phyloP scores from a whole-genome alignment of 179 eudicot species.

The Silene coronaria region DNA sequence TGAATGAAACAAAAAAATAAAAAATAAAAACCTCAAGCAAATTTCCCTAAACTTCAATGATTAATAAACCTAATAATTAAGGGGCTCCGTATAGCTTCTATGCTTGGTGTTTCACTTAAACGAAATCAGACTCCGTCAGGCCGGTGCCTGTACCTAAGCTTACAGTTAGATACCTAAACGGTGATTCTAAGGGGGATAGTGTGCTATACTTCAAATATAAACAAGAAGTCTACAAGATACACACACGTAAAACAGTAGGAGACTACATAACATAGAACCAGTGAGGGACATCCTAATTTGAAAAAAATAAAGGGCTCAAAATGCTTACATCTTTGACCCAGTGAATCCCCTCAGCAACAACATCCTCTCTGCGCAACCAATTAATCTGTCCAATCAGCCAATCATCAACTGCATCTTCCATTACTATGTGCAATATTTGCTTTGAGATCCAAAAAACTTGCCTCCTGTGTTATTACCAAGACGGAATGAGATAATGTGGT shows the following conservation, averaged over 20 bases:
- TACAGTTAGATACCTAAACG: neutral
- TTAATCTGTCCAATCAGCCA: slow-evolving; percentile 87
- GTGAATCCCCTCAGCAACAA: slow-evolving; percentile 74
- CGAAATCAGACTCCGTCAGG: neutral
- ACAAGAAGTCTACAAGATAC: neutral
- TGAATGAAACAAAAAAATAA: neutral
- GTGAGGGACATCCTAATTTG: neutral
- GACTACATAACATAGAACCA: neutral
- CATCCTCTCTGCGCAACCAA: slow-evolving; percentile 83
- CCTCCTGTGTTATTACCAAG: slow-evolving; percentile 50
- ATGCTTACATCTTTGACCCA: slow-evolving; percentile 89
- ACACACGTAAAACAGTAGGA: neutral
- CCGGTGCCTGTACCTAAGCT: neutral
- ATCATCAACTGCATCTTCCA: slow-evolving; percentile 99
- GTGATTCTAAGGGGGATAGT: neutral
- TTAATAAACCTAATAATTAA: too few species aligned
- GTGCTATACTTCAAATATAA: neutral
- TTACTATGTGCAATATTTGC: slow-evolving; percentile 88
- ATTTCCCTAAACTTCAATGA: neutral
- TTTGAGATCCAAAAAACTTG: slow-evolving; percentile 99
- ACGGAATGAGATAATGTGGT: neutral
- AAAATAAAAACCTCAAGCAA: neutral
- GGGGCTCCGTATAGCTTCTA: neutral
- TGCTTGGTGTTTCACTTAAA: neutral
- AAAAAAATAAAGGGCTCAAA: slow-evolving; percentile 9